Conservation (phyloP, 2,329 filamentous ascomycete species). For the Botrytis deweyae region DNA sequence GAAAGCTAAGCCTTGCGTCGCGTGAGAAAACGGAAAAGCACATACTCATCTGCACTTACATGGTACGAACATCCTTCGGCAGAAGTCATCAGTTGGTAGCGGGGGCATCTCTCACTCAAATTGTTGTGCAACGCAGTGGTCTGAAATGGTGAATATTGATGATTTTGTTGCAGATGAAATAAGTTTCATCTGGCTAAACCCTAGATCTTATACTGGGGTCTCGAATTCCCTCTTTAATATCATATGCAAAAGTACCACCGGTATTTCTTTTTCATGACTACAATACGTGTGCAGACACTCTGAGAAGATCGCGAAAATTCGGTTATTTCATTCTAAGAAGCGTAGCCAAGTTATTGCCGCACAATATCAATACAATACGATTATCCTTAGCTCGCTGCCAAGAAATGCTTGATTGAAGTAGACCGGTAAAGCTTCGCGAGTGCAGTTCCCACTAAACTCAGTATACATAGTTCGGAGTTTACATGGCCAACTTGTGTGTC, state of each 20-base stretch:
- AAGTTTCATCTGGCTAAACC: accelerated
- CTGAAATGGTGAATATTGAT: neutral
- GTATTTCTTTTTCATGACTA: too few species aligned
- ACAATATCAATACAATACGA: neutral
- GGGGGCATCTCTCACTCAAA: neutral
- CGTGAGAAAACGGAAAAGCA: neutral
- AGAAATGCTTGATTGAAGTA: neutral
- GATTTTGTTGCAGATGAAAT: neutral
- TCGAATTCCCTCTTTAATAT: neutral
- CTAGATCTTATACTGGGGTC: neutral
- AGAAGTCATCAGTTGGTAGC: too few species aligned
- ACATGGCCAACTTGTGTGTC: neutral
- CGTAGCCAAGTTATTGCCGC: neutral
- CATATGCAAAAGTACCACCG: neutral
- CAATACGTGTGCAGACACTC: neutral
- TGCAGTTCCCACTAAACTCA: neutral
- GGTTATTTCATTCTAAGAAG: neutral
- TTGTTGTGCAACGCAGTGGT: neutral
- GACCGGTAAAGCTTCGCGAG: neutral
- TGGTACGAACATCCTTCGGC: neutral
- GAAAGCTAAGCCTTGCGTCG: neutral
- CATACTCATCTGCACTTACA: neutral
- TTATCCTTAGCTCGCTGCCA: neutral
- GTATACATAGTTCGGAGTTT: neutral
- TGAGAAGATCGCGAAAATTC: neutral